These are phyloP conservation scores for Rhizopogon vulgaris DNA, from an alignment of 768 basidiomycete species.

Conservation along the genomic window DNA sequence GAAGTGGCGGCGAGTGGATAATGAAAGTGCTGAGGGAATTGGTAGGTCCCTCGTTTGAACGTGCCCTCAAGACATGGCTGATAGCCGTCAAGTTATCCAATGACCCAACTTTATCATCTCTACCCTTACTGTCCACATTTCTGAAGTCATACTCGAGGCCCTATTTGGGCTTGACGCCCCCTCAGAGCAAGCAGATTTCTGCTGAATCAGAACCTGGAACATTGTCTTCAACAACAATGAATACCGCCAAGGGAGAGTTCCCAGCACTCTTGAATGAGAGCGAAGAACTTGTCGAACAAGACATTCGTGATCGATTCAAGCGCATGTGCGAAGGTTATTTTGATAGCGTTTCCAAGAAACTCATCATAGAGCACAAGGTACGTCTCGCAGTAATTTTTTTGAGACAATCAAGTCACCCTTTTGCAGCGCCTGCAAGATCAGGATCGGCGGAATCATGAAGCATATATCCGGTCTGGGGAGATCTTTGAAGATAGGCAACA, in stretches of 20 bases:
- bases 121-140: constrained; percentile 88
- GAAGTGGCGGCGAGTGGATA: constrained; percentile 84
- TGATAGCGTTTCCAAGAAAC: constrained; percentile 84
- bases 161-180: constrained; percentile 73
- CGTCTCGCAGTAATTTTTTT: constrained; percentile 12
- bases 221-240: constrained; percentile 35
- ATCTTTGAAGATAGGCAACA: constrained; percentile 99
- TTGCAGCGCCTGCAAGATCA: constrained; percentile 89
- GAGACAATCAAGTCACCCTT: neutral
- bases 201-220: constrained; percentile 49
- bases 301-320: constrained; percentile 83
- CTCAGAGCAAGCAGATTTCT: constrained; percentile 53
- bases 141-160: constrained; percentile 88
- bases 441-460: constrained; percentile 95
- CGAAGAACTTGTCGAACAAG: constrained; percentile 78
- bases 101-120: constrained; percentile 79
- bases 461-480: constrained; percentile 97
- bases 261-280: constrained; percentile 42
- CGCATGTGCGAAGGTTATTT: constrained; percentile 94
- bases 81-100: constrained; percentile 61
- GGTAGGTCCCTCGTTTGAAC: constrained; percentile 38
- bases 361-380: constrained; percentile 88
- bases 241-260: constrained; percentile 31
- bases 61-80: constrained; percentile 8
- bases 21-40: constrained; percentile 82